Base-by-base conservation (phyloP, 768 basidiomycete genomes). In the Suillus cothurnatus region DNA sequence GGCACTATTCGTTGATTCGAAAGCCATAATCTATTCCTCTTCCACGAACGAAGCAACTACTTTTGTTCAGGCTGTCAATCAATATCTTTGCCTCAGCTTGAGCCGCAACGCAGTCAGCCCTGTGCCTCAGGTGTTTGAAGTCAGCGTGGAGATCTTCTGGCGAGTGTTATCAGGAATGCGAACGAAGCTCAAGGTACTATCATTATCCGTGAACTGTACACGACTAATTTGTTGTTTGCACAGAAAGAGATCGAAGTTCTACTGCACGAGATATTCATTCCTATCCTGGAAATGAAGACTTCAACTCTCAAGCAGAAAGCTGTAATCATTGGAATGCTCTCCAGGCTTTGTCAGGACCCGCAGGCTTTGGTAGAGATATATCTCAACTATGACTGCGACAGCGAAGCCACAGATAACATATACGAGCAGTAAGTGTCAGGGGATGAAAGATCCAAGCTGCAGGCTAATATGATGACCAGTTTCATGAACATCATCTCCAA, bases 241-340 rank as follows among this genome's bases (percentile, higher is more conserved):
- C 74, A 98, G 97, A 97, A 98, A 92, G 97, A 99, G 77, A 98
- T 99, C 64, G 97, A 98, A 76, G 95, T 99, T 43, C 83, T 99
- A n/a, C 78, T 99, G 57, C 96, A 97, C 71, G 97, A 99, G 76
- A 99, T 99, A 67, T 99, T 99, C 81, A 89, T 99, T 63, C 97
- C 97, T 2, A 97, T 99, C 57, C 82, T 99, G 64, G 97, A 99
- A 79, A 98, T 99, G 95, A 89, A 90, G 74, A 99, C 93, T 11
- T 93, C 97, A 6, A 97, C 95, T 1, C 80, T 97, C 58, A 94
- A 94, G 72, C 97, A 99, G 76, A 99, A 99, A 79, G 91, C 91
- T 4, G 88, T 94, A 58, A 93, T 99, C 61, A 82, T 99, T 61
- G 90, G 87, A 47, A 96, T 97, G 90, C 76, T 97, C 36, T 87